Percentiles rank a stretch among this genome's conserved stretches.
These are phyloP conservation scores for Byssochlamys sp. DNA, from an alignment of 2,329 filamentous ascomycete genomes.

Conservation along the genomic window DNA sequence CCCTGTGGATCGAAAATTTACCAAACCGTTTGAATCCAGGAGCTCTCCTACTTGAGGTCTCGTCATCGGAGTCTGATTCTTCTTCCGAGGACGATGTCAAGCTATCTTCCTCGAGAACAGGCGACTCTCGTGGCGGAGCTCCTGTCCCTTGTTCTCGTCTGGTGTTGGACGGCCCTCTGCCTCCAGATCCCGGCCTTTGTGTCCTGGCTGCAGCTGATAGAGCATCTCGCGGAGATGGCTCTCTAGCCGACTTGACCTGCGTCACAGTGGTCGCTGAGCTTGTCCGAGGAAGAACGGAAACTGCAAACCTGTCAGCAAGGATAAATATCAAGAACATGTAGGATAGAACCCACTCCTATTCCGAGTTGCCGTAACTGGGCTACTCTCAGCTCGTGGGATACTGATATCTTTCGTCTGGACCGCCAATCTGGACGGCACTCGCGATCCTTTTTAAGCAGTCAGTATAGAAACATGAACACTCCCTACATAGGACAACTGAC, in stretches of 20 bases:
- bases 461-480: not conserved
- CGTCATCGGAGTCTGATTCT: conserved; percentile 22
- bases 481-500: conserved; percentile 10
- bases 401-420: conserved; percentile 25
- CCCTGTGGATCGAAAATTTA: conserved; percentile 29
- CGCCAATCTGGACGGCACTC: conserved; percentile 30
- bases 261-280: conserved; percentile 24
- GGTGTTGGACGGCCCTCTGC: conserved; percentile 14
- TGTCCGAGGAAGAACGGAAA: conserved; percentile 14
- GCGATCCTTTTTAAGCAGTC: conserved; percentile 20
- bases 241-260: conserved; percentile 15
- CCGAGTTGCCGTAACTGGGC: conserved; percentile 5
- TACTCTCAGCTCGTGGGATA: conserved; percentile 18
- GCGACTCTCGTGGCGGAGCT: conserved; percentile 17
- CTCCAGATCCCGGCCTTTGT: conserved; percentile 12
- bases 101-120: conserved; percentile 26
- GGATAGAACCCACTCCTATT: conserved; percentile 8
- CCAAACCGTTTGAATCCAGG: conserved; percentile 30
- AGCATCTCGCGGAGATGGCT: conserved; percentile 17
- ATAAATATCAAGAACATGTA: not conserved
- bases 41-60: conserved; percentile 11
- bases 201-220: conserved; percentile 17
- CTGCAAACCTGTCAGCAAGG: conserved; percentile 9
- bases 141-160: conserved; percentile 16
- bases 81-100: conserved; percentile 20